Conservation (phyloP, 306 rosid genomes). For the Adenanthera pavonina region DNA sequence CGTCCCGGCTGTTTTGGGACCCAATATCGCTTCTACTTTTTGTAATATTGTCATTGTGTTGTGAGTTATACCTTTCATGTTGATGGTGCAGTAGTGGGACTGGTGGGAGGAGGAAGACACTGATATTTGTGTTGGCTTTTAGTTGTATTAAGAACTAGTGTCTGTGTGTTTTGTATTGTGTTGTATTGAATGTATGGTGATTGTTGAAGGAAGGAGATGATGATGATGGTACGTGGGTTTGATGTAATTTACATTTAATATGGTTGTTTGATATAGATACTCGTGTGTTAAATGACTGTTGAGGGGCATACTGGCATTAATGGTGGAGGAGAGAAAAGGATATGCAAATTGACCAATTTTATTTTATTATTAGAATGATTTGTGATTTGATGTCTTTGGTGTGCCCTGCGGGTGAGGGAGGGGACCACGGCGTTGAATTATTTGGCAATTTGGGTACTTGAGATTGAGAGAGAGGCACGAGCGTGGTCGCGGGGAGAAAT, state of each 20-base stretch:
- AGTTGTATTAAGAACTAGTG: background rate
- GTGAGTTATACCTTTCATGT: conserved; percentile 38
- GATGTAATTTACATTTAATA: conserved; percentile 49
- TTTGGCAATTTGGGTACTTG: conserved; percentile 27
- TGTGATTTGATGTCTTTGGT: conserved; percentile 27
- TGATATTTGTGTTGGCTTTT: conserved; percentile 17
- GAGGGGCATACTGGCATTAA: conserved; percentile 78
- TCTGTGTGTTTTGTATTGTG: background rate
- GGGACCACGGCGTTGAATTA: conserved; percentile 66
- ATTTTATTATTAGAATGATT: conserved; percentile 29
- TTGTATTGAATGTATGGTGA: conserved; percentile 32
- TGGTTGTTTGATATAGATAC: conserved; percentile 54
- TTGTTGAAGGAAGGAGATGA: conserved; percentile 1
- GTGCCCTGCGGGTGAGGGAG: background rate
- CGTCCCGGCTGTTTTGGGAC: conserved; percentile 60
- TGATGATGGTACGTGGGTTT: conserved; percentile 36
- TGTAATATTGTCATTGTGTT: conserved; percentile 56
- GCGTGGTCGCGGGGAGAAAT: conserved; percentile 44
- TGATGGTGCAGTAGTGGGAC: conserved; percentile 17
- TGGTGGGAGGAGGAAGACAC: conserved; percentile 33
- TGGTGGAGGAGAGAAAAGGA: conserved; percentile 53
- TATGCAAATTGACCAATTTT: conserved; percentile 17
- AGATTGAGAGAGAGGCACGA: conserved; percentile 11
- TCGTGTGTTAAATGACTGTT: conserved; percentile 25
- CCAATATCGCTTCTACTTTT: conserved; percentile 52